Evolutionary conservation across 306 rosid genomes (phyloP).

Genomic region (Rosa chinensis): DNA sequence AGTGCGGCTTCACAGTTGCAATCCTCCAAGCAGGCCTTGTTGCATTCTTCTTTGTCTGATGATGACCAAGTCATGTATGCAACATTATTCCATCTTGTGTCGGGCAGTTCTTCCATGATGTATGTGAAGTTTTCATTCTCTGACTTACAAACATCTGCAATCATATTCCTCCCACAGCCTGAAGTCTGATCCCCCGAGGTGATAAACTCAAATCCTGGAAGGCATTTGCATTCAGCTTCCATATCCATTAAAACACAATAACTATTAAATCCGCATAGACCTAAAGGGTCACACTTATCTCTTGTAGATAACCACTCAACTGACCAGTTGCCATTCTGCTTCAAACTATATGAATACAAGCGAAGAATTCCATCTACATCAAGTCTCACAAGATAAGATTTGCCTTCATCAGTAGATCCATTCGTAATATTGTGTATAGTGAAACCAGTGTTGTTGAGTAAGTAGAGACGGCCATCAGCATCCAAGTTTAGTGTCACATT

Average conservation of each 20-base stretch:
- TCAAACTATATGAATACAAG: constrained; percentile 3
- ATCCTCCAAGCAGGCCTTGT: constrained; percentile 24
- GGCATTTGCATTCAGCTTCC: constrained; percentile 11
- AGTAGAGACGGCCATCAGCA: constrained; percentile 19
- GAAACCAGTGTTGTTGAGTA: not conserved
- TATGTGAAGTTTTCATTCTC: not conserved
- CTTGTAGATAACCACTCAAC: not conserved
- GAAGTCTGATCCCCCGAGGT: not conserved
- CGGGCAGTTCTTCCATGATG: not conserved
- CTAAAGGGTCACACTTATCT: constrained; percentile 17
- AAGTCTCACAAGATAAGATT: constrained; percentile 14
- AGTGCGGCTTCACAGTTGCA: constrained; percentile 27
- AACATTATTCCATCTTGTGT: constrained; percentile 1
- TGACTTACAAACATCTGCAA: not conserved
- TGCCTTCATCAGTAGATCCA: not conserved
- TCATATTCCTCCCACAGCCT: constrained; percentile 27
- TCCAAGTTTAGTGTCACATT: constrained; percentile 24
- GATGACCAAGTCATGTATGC: not conserved
- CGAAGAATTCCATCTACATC: constrained; percentile 29
- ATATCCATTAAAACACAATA: constrained; percentile 7
- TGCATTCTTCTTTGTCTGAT: not conserved
- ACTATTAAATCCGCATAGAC: constrained; percentile 19
- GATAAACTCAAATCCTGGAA: constrained; percentile 11
- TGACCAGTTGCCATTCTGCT: not conserved
- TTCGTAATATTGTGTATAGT: constrained; percentile 2